These are phyloP conservation scores for Colletotrichum sp. DNA, from an alignment of 2,329 filamentous ascomycete genomes.

Conservation along the genomic window DNA sequence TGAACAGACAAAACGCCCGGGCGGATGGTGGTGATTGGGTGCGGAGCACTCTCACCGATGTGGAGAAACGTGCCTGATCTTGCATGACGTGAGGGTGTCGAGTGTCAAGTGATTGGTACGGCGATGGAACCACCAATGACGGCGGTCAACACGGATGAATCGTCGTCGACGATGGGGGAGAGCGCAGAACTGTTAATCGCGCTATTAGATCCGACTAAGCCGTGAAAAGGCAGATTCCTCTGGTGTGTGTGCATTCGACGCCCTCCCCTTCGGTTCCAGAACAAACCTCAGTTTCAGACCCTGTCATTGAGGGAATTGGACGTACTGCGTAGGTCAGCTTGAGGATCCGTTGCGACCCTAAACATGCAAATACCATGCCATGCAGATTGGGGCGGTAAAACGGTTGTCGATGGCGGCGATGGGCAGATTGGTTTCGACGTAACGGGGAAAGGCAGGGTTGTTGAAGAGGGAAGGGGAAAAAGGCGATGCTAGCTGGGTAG, in stretches of 20 bases:
- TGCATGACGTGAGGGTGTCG: neutral
- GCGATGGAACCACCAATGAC: neutral
- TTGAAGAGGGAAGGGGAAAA: neutral
- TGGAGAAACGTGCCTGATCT: conserved; percentile 20
- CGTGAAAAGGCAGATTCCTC: neutral
- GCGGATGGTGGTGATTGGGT: neutral
- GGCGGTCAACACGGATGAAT: neutral
- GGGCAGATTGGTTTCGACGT: neutral
- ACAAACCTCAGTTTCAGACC: conserved; percentile 8
- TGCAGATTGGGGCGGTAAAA: neutral
- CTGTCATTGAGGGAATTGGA: neutral
- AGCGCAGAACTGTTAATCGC: neutral
- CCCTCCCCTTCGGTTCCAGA: neutral
- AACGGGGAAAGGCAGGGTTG: neutral
- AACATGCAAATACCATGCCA: neutral
- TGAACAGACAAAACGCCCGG: neutral
- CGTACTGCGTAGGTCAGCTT: neutral
- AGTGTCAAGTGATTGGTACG: neutral
- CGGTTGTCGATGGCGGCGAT: neutral
- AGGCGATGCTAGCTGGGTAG: neutral
- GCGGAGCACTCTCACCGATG: conserved; percentile 6
- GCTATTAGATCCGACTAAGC: neutral
- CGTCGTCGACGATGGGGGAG: neutral
- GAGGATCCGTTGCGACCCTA: neutral
- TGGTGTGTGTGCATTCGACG: neutral